Evolutionary conservation across 1,284 basidiomycete genomes (phyloP).

Genomic region (Blastosporella zonata): DNA sequence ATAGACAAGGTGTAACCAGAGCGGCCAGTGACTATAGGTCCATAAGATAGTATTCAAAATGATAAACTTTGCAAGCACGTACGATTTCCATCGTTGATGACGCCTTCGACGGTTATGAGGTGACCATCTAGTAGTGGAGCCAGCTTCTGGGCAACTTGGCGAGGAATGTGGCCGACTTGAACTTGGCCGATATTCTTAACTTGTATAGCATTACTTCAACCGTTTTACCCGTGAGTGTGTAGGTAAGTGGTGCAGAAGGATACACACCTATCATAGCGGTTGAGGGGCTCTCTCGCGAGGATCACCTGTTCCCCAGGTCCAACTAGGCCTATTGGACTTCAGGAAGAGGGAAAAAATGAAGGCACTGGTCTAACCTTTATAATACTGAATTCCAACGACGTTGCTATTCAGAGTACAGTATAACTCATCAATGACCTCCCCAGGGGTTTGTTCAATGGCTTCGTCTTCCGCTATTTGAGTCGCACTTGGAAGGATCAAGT

Average conservation of each 20-base stretch:
- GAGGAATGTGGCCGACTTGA: slow-evolving; percentile 81
- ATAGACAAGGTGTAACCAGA: slow-evolving; percentile 55
- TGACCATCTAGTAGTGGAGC: slow-evolving; percentile 69
- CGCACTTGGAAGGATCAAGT: slow-evolving; percentile 6
- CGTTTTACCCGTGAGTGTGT: slow-evolving; percentile 1
- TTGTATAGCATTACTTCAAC: slow-evolving; percentile 67
- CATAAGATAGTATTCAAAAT: slow-evolving; percentile 9
- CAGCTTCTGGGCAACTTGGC: slow-evolving; percentile 55
- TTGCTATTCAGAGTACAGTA: slow-evolving; percentile 58
- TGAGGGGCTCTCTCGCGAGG: slow-evolving; percentile 66
- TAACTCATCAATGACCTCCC: slow-evolving; percentile 60
- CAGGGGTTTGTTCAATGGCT: slow-evolving; percentile 36
- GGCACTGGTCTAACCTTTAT: slow-evolving; percentile 46
- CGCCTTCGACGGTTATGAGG: slow-evolving; percentile 69
- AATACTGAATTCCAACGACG: slow-evolving; percentile 83
- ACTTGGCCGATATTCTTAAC: slow-evolving; percentile 70
- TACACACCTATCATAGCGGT: slow-evolving; percentile 62
- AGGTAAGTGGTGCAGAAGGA: slow-evolving; percentile 11
- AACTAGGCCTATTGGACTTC: slow-evolving; percentile 55
- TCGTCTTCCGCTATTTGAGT: slow-evolving; percentile 33
- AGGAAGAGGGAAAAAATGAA: slow-evolving; percentile 2
- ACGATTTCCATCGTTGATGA: slow-evolving; percentile 74
- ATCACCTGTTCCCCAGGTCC: slow-evolving; percentile 77
- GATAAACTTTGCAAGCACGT: slow-evolving; percentile 24
- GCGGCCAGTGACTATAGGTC: slow-evolving; percentile 38